Conservation (phyloP, 75 land plant species). For the Cupressus sempervirens region DNA sequence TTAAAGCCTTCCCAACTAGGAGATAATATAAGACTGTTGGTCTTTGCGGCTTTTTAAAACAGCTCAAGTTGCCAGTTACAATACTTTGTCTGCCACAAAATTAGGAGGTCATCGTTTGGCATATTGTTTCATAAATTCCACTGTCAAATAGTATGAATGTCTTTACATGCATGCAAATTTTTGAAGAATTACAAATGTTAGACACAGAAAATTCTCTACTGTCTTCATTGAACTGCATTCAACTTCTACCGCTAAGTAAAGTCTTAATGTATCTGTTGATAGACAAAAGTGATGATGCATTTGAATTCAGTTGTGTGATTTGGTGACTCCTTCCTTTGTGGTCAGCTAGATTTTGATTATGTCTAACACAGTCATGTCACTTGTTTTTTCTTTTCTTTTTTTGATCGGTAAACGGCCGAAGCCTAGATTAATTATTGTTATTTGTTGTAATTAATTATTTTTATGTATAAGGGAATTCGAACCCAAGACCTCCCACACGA, state of each 20-base stretch:
- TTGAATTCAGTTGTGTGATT: background rate
- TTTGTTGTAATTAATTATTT: too few relatives aligned
- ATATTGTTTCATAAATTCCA: background rate
- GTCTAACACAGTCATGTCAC: background rate
- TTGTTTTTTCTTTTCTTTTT: too few relatives aligned
- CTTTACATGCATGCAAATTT: background rate
- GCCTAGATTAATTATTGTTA: too few relatives aligned
- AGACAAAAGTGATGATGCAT: background rate
- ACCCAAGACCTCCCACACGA: too few relatives aligned
- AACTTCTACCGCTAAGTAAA: background rate
- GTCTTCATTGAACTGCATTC: background rate
- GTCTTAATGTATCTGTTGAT: background rate
- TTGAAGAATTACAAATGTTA: background rate
- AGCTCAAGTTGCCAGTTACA: background rate
- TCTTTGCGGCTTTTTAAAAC: background rate
- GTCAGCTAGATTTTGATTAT: background rate
- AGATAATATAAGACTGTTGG: background rate
- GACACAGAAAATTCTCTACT: background rate
- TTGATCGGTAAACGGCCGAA: too few relatives aligned
- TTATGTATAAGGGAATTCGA: too few relatives aligned
- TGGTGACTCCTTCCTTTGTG: background rate
- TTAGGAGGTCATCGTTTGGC: background rate
- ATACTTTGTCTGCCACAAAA: background rate
- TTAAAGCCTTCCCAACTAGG: background rate
- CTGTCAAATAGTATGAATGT: background rate